phyloP scores from a whole-genome alignment of 1,139 yeast genomes.

The Zygosaccharomyces pseudobailii region DNA sequence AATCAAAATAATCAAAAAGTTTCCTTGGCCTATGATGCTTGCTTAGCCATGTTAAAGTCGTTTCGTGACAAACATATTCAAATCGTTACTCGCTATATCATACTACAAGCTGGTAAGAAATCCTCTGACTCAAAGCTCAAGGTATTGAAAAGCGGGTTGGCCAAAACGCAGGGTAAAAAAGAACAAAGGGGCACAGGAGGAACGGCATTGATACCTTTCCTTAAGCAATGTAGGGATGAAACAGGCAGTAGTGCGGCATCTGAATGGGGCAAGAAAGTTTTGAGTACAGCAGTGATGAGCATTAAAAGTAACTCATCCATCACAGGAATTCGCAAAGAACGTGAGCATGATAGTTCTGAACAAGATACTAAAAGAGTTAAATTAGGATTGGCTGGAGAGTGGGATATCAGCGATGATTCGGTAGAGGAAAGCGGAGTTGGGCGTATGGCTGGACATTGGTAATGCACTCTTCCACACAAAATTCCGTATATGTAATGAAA shows the following conservation, averaged over 20 bases:
- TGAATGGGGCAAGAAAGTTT: conserved; percentile 20
- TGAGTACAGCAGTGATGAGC: conserved; percentile 17
- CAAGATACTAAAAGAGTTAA: conserved; percentile 11
- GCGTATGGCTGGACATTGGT: conserved; percentile 19
- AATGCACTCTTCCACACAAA: neutral
- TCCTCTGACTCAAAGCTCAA: conserved; percentile 48
- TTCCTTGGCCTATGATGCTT: conserved; percentile 76
- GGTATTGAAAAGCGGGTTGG: conserved; percentile 53
- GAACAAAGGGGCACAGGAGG: conserved; percentile 90
- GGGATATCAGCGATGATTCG: conserved; percentile 10
- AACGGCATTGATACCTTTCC: conserved; percentile 81
- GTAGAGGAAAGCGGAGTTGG: conserved; percentile 11
- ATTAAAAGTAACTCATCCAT: conserved; percentile 13
- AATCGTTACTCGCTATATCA: conserved; percentile 79
- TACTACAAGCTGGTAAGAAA: conserved; percentile 65
- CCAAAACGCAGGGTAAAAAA: conserved; percentile 36
- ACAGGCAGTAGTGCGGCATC: conserved; percentile 39
- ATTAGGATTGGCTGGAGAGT: conserved; percentile 16
- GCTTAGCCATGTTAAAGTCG: conserved; percentile 80
- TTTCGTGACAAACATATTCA: conserved; percentile 93
- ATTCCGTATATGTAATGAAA: neutral
- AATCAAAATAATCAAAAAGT: conserved; percentile 50
- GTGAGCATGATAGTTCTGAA: conserved; percentile 2
- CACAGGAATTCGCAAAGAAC: conserved; percentile 14
- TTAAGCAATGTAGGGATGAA: conserved; percentile 93